Evolutionary conservation across 2,329 filamentous ascomycete genomes (phyloP).

Genomic region (Diaporthe citriasiana): DNA sequence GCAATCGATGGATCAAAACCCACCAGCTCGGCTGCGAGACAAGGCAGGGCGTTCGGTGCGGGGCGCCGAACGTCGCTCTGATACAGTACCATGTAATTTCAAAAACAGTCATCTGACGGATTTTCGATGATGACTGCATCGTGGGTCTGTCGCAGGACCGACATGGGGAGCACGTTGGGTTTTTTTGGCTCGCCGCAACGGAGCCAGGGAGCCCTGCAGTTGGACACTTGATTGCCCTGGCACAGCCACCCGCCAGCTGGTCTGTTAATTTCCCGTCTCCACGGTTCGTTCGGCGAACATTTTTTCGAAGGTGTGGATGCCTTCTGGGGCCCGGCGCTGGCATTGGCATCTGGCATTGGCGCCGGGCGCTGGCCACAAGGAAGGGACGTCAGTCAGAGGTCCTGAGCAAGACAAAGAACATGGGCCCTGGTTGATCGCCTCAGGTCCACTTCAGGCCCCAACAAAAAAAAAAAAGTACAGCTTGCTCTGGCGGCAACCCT

Average conservation of each 20-base stretch:
- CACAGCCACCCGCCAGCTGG: slow-evolving; percentile 30
- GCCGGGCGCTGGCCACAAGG: neutral
- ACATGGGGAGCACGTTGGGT: neutral
- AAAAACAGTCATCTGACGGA: slow-evolving; percentile 34
- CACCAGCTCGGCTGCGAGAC: slow-evolving; percentile 31
- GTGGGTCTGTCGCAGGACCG: slow-evolving; percentile 31
- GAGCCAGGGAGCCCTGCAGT: slow-evolving; percentile 15
- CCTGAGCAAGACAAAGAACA: slow-evolving; percentile 10
- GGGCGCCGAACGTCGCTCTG: slow-evolving; percentile 14
- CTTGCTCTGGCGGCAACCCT: neutral
- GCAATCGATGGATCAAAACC: slow-evolving; percentile 30
- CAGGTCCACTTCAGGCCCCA: slow-evolving; percentile 28
- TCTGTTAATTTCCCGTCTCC: slow-evolving; percentile 31
- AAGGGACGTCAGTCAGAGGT: slow-evolving; percentile 9
- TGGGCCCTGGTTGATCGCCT: neutral
- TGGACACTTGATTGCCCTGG: slow-evolving; percentile 6
- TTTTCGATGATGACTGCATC: slow-evolving; percentile 31
- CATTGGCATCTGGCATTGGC: slow-evolving; percentile 19
- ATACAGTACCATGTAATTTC: slow-evolving; percentile 33
- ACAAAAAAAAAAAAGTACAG: slow-evolving; percentile 14
- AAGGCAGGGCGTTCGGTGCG: slow-evolving; percentile 31
- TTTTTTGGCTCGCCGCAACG: neutral
- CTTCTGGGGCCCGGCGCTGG: slow-evolving; percentile 32
- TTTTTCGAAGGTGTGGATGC: slow-evolving; percentile 34
- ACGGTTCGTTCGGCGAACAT: slow-evolving; percentile 34